Base-by-base conservation (phyloP, 805 yeast genomes). In the Candida berthetii region DNA sequence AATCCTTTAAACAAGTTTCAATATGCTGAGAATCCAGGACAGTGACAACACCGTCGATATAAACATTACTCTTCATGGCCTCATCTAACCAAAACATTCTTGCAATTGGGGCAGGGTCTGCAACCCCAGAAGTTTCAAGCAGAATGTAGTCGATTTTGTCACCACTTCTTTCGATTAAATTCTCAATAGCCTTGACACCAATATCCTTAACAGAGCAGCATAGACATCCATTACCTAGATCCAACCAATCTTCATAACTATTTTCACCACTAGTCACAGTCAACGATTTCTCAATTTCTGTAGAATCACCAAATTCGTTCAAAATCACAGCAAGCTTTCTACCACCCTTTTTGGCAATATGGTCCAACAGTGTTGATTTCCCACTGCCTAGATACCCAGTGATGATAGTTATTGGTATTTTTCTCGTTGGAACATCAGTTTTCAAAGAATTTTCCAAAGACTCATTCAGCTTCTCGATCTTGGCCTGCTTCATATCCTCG, bases 21-120 rank as follows among this genome's bases (percentile, higher is more conserved):
- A 91, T 80, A 54, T 88, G 81, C 37, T 72, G 78, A 2, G 81
- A 58, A 58, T 91, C 98, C 34, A 93, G 67, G 2, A 91, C 97
- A 0, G 96, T 85, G 13, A 93, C 74, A 5, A 91, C 87, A 0
- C 96, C 96, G 61, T 91, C 98, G 27, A 93, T 82, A 58, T 86
- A 85, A 2, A 93, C 88, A 49, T 80, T 82, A 4, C 96, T 81
- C 14, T 82, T 73, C 43, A 93, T 68, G 0, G 90, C 97, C 19
- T 86, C 91, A 59, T 93, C 99, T 25, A 90, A 71, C 99, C 99
- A 93, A 62, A 93, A 93, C 96, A 91, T 91, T 48, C 81, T 78
- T 4, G 97, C 96, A 22, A 93, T 88, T 0, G 98, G 98, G 0
- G 90, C 97, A 0, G 99, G 99, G 57, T 93, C 98, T 0, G 99